A percentile compares a stretch with the other conserved stretches of the same genome.
phyloP scores from a whole-genome alignment of 495 filamentous ascomycete species.

The Xylaria cubensis region DNA sequence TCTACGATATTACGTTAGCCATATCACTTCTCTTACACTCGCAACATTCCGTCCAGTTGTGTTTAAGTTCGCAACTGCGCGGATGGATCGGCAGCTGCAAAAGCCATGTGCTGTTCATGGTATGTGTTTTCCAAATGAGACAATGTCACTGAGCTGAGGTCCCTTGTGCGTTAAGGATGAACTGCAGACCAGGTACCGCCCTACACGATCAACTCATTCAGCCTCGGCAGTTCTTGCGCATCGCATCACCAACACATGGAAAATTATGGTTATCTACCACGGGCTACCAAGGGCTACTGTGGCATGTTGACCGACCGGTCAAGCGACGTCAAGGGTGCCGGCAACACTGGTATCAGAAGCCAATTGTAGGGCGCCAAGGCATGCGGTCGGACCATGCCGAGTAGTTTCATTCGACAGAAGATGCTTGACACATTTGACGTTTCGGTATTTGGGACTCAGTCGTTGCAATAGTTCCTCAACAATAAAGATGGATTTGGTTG shows the following conservation, averaged over 20 bases:
- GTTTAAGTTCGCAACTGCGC: constrained; percentile 6
- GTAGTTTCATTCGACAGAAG: constrained; percentile 15
- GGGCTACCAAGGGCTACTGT: neutral
- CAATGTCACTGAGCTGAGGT: constrained; percentile 1
- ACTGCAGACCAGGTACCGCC: neutral
- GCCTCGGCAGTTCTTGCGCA: constrained; percentile 6
- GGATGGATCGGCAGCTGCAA: constrained; percentile 14
- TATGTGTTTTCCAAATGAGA: neutral
- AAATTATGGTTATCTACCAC: neutral
- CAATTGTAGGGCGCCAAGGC: constrained; percentile 24
- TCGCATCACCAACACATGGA: constrained; percentile 13
- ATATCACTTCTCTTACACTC: neutral
- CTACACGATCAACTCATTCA: neutral
- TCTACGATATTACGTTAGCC: neutral
- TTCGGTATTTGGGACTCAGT: neutral
- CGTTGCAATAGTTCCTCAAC: neutral
- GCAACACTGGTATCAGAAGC: neutral
- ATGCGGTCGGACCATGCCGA: constrained; percentile 25
- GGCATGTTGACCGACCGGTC: constrained; percentile 29
- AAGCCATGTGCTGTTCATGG: constrained; percentile 24
- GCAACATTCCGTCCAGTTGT: constrained; percentile 9
- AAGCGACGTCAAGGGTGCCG: constrained; percentile 15
- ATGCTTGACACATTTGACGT: constrained; percentile 27
- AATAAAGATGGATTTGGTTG: neutral
- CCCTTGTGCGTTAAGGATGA: neutral